Base-by-base conservation (phyloP, 2,329 filamentous ascomycete species). In the Byssothecium circinans region DNA sequence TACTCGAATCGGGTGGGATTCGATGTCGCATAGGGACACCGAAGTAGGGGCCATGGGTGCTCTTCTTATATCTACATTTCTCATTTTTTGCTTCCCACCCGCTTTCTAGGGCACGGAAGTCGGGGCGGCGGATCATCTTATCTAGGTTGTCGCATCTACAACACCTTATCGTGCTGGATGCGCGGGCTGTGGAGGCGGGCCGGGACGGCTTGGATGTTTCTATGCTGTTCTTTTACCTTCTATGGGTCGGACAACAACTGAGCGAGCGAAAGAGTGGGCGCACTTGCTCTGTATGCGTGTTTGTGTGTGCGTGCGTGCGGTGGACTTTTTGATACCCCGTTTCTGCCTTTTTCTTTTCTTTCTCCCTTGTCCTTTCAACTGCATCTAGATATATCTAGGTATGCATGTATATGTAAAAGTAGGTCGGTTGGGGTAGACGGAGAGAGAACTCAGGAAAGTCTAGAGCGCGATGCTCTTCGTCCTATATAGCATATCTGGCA, bases 301-400 rank as follows among this genome's bases (percentile, higher is more conserved):
- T 5, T 36, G 8, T 5, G 25, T n/a, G 39, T 32, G 27, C 10
- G 19, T 12, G 32, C 32, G 30, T 36, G 30, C 30, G 20, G 32
- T 22, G 41, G 41, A 27, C 19, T 35, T 36, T 42, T 42, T 38
- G 34, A 38, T 32, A 38, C 35, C 35, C 42, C 35, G 33, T 45
- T 45, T 45, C 33, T 40, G 19, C 30, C 30, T 34, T 22, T 35
- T 43, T 11, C 29, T 12, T 43, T 37, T 25, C 23, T 25, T 25
- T 25, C 23, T 10, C 23, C 23, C 23, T 25, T 25, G 5, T 25
- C 23, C 10, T 10, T 25, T 5, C 6, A 6, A 6, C 23, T 34
- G 32, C 14, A 30, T 8, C 27, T 30, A 30, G 8, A 30, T 30
- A 30, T 30, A 30, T 30, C n/a, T n/a, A n/a, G n/a, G n/a, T n/a